Evolutionary conservation across 1,284 basidiomycete species (phyloP), one percentile per base, ranked within the genome.

Genomic region (Schizophyllum amplum): DNA sequence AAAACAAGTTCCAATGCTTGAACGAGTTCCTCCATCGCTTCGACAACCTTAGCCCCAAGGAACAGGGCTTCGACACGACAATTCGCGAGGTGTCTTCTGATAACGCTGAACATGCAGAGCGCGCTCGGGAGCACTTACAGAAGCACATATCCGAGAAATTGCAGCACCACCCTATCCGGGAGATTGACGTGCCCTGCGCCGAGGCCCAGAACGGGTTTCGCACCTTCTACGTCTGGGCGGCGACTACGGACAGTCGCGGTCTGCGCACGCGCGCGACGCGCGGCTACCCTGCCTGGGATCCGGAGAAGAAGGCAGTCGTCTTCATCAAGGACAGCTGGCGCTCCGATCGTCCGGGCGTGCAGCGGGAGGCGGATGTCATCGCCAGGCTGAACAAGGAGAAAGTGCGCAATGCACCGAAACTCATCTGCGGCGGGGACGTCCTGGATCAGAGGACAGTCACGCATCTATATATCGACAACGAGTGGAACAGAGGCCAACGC

Each of bases 371-470:
- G 9, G 42, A 54, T 11, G 52, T 50, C 13, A 22, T 56, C 11
- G 3, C 46, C 20, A 17, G 23, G 27, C 46, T 56, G 50, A 52
- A 53, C 51, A 23, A 51, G 4, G 22, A 52, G 23, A 50, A 25
- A 21, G 55, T 56, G 11, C 4, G 24, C 20, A 42, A 27, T 23
- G 51, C 52, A 5, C 55, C 55, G 13, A 33, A 20, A 5, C 26
- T 52, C 9, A 21, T 56, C 9, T 56, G 49, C 24, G 55, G 55
- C 25, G 55, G 51, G 15, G 55, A 56, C 49, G 9, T 56, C 4
- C 50, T 27, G 13, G 55, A 24, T 15, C 55, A 56, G 42, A 23
- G n/a, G 1, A 56, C 55, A 22, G 15, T n/a, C 9, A 20, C 55
- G 21, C 50, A 56, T 42, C 27, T 33, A 23, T 46, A 33, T 42